phyloP scores from a whole-genome alignment of 805 yeast genomes.

The Hanseniaspora taiwanica region DNA sequence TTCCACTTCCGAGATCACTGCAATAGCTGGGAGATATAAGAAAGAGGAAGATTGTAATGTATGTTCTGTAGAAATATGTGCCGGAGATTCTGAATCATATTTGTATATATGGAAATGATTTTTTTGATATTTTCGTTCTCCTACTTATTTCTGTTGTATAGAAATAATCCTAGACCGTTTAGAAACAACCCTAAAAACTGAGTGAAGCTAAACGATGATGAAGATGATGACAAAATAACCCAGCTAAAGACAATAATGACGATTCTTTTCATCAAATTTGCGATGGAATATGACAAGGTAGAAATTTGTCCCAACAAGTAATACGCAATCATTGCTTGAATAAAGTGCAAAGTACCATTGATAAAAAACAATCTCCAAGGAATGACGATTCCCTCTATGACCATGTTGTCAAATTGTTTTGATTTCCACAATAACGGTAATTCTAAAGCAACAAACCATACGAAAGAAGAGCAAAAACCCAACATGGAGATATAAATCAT shows the following conservation, averaged over 20 bases:
- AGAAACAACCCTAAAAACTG: slow-evolving; percentile 39
- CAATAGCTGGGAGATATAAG: too few relatives aligned
- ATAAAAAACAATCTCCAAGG: slow-evolving; percentile 41
- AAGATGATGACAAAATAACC: slow-evolving; percentile 35
- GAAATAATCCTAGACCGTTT: slow-evolving; percentile 43
- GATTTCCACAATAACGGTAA: slow-evolving; percentile 24
- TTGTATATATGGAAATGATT: slow-evolving; percentile 36
- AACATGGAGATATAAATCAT: slow-evolving; percentile 64
- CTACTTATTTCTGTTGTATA: slow-evolving; percentile 31
- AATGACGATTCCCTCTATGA: slow-evolving; percentile 17
- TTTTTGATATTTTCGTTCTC: too few relatives aligned
- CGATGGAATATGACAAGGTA: slow-evolving; percentile 76
- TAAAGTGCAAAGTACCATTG: slow-evolving; percentile 66
- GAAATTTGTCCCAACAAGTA: slow-evolving; percentile 70
- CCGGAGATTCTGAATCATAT: slow-evolving; percentile 43
- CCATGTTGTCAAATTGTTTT: slow-evolving; percentile 8
- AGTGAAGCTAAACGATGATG: slow-evolving; percentile 17
- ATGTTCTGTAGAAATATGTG: slow-evolving; percentile 17
- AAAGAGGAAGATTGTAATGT: too few relatives aligned
- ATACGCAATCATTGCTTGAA: slow-evolving; percentile 71
- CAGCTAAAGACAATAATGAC: slow-evolving; percentile 72
- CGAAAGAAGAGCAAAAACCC: slow-evolving; percentile 60
- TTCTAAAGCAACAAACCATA: slow-evolving; percentile 60
- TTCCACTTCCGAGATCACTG: too few relatives aligned
- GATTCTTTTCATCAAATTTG: slow-evolving; percentile 80